Evolutionary conservation across 495 filamentous ascomycete genomes (phyloP).

Genomic region (Hypoxylon lienhwacheense): DNA sequence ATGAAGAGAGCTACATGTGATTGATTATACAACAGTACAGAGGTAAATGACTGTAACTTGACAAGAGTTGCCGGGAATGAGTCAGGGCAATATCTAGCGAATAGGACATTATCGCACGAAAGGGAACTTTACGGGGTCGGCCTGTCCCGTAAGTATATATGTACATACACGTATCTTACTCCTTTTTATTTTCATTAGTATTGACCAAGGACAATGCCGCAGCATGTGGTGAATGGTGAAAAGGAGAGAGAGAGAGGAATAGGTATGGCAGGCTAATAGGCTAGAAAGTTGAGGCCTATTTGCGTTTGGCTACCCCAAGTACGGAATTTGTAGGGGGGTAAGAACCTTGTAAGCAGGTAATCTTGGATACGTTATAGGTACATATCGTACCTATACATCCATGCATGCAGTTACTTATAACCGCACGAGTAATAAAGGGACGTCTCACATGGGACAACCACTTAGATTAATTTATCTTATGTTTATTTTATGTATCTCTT

Average conservation of each 20-base stretch:
- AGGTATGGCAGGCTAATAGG: too few relatives aligned
- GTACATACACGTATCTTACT: not conserved
- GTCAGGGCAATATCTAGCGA: slow-evolving; percentile 33
- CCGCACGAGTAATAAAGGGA: slow-evolving; percentile 26
- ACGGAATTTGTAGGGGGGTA: slow-evolving; percentile 17
- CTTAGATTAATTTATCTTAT: slow-evolving; percentile 21
- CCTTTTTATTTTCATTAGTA: not conserved
- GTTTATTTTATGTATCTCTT: too few relatives aligned
- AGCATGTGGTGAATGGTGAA: too few relatives aligned
- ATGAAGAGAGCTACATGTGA: too few relatives aligned
- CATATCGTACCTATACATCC: too few relatives aligned
- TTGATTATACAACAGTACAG: too few relatives aligned
- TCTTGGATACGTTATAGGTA: too few relatives aligned
- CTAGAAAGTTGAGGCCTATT: slow-evolving; percentile 41
- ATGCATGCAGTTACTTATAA: too few relatives aligned
- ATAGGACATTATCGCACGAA: slow-evolving; percentile 25
- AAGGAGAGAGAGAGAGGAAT: too few relatives aligned
- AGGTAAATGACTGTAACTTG: slow-evolving; percentile 23
- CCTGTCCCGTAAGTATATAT: not conserved
- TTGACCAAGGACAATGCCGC: too few relatives aligned
- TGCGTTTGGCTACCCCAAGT: slow-evolving; percentile 32
- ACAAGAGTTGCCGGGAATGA: slow-evolving; percentile 19
- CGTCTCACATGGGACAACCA: slow-evolving; percentile 16
- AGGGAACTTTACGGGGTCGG: not conserved
- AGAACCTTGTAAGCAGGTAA: slow-evolving; percentile 25